Evolutionary conservation across 441 rosid species (phyloP).

Genomic region (Sinapis alba): DNA sequence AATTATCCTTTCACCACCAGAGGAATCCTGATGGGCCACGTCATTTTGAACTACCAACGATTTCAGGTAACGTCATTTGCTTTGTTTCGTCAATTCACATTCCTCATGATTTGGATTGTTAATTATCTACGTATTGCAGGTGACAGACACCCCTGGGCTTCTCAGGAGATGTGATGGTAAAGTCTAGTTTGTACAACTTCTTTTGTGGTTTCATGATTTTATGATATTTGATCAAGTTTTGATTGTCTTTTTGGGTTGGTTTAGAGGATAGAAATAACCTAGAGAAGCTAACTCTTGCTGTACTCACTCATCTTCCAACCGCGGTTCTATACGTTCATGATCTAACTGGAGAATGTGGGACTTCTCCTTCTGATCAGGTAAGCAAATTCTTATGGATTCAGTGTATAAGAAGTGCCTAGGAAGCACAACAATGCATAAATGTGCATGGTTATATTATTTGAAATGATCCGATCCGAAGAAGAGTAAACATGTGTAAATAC

Average conservation of each 20-base stretch:
- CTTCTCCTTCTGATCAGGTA: constrained; percentile 94
- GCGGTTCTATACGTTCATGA: constrained; percentile 94
- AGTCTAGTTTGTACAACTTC: constrained; percentile 15
- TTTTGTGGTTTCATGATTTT: not conserved
- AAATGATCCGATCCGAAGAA: not conserved
- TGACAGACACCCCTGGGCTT: constrained; percentile 96
- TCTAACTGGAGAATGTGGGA: constrained; percentile 96
- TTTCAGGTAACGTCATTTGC: constrained; percentile 61
- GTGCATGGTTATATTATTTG: not conserved
- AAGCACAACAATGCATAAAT: no score
- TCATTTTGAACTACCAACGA: constrained; percentile 60
- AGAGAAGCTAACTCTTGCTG: constrained; percentile 94
- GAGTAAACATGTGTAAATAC: not conserved
- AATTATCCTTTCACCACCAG: constrained; percentile 97
- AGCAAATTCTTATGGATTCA: not conserved
- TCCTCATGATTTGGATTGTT: constrained; percentile 24
- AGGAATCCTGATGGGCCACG: constrained; percentile 97
- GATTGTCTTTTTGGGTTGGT: not conserved
- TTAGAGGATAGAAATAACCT: constrained; percentile 88
- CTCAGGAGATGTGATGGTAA: constrained; percentile 87
- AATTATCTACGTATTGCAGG: constrained; percentile 50
- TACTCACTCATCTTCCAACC: constrained; percentile 90
- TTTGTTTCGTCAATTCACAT: constrained; percentile 10
- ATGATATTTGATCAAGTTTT: constrained; percentile 11
- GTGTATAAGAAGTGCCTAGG: not conserved